phyloP scores from a whole-genome alignment of 2,329 filamentous ascomycete genomes.

The Aspergillus sp. region DNA sequence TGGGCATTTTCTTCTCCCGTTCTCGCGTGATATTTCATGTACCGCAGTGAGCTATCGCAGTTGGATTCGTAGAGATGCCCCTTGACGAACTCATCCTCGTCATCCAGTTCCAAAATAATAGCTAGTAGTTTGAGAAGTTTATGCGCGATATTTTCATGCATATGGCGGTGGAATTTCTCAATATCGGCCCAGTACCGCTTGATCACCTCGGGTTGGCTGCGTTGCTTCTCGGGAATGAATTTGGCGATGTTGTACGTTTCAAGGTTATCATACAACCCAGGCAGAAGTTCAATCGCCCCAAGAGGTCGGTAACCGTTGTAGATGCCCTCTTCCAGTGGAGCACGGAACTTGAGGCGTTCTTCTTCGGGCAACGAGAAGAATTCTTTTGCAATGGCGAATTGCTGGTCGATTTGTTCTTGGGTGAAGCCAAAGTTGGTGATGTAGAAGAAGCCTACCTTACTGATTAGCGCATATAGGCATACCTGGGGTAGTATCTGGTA shows the following conservation, averaged over 20 bases:
- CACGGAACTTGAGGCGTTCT: conserved; percentile 52
- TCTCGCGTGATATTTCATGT: conserved; percentile 54
- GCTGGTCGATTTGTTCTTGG: conserved; percentile 54
- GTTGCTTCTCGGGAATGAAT: conserved; percentile 43
- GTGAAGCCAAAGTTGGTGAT: conserved; percentile 56
- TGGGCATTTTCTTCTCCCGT: conserved; percentile 43
- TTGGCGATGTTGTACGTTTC: conserved; percentile 61
- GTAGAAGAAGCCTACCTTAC: conserved; percentile 52
- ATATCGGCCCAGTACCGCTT: conserved; percentile 50
- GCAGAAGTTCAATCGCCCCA: conserved; percentile 30
- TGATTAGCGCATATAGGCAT: no score
- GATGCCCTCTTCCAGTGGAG: conserved; percentile 46
- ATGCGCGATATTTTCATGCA: conserved; percentile 53
- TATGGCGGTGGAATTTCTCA: conserved; percentile 47
- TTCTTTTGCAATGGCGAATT: conserved; percentile 56
- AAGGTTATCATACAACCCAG: conserved; percentile 45
- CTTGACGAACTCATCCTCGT: conserved; percentile 52
- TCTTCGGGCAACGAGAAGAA: conserved; percentile 52
- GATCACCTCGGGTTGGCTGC: conserved; percentile 45
- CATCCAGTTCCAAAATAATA: conserved; percentile 54
- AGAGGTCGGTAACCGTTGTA: conserved; percentile 53
- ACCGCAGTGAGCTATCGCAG: conserved; percentile 56
- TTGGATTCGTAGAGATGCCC: conserved; percentile 54
- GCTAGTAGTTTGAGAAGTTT: conserved; percentile 55
- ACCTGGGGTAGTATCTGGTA: no score